phyloP scores from a whole-genome alignment of 2,329 filamentous ascomycete genomes.

The Penicillium sp. region DNA sequence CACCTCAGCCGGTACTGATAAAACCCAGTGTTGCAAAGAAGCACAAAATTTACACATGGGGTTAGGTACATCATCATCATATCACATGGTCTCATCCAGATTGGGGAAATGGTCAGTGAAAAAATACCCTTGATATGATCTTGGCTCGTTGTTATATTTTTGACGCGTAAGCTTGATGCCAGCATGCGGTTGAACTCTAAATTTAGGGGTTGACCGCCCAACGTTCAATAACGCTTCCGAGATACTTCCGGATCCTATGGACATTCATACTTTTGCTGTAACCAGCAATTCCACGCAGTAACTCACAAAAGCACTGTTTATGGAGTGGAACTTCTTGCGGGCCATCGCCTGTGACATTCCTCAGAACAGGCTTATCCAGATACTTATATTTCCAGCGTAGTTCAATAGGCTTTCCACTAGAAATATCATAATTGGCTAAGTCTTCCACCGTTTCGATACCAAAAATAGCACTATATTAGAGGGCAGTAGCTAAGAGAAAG shows the following conservation, averaged over 20 bases:
- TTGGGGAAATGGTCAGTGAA: no score
- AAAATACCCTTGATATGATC: no score
- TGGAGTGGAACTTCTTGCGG: constrained; percentile 15
- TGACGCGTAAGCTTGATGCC: no score
- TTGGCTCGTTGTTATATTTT: no score
- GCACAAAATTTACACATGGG: no score
- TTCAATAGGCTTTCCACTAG: constrained; percentile 2
- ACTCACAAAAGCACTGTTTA: constrained; percentile 11
- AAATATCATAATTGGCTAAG: constrained; percentile 14
- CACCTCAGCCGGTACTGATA: no score
- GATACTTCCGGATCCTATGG: constrained; percentile 10
- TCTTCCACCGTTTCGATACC: constrained; percentile 11
- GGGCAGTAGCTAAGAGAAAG: constrained; percentile 13
- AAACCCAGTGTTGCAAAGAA: no score
- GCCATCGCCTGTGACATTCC: constrained; percentile 13
- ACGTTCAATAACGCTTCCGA: no score
- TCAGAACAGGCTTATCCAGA: constrained; percentile 16
- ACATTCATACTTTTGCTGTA: constrained; percentile 10
- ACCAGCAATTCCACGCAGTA: constrained; percentile 7
- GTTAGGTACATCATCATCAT: no score
- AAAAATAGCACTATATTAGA: constrained; percentile 16
- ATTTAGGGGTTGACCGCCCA: no score
- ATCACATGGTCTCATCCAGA: no score
- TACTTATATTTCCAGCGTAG: constrained; percentile 19
- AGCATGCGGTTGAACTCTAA: no score